Conservation (phyloP, 1,284 basidiomycete species). For the Marasmius oreades region DNA sequence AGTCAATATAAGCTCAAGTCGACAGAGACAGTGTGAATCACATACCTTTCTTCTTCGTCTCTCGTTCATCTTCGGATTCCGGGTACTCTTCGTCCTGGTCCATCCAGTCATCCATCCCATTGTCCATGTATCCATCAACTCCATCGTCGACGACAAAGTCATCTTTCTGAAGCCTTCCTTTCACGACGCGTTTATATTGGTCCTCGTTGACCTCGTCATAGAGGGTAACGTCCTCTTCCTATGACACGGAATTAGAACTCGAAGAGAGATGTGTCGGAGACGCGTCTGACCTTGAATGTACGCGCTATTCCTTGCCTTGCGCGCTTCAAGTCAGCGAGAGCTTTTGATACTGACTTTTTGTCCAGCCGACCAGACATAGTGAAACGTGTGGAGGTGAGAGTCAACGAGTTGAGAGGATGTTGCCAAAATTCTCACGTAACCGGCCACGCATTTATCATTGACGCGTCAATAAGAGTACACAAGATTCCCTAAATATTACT, state of each 20-base stretch:
- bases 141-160: constrained; percentile 98
- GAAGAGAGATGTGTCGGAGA: constrained; percentile 6
- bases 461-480: not conserved
- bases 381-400: not conserved
- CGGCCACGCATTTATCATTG: not conserved
- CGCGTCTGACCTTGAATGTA: constrained; percentile 38
- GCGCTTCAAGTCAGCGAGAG: constrained; percentile 48
- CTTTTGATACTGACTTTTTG: constrained; percentile 34
- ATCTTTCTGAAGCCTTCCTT: constrained; percentile 81
- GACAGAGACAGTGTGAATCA: not conserved
- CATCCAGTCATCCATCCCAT: constrained; percentile 93
- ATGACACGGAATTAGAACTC: constrained; percentile 2
- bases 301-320: constrained; percentile 46
- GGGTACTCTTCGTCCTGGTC: constrained; percentile 47
- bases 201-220: constrained; percentile 95
- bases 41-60: constrained; percentile 43
- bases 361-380: constrained; percentile 28
- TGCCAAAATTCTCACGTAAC: too few species aligned
- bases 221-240: constrained; percentile 66
- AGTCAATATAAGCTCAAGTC: not conserved
- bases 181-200: constrained; percentile 86
- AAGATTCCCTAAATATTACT: too few species aligned
- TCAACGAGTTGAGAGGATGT: not conserved
- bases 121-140: constrained; percentile 89
- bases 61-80: constrained; percentile 35